Evolutionary conservation across 306 rosid genomes (phyloP).

Genomic region (Cucumis cinereus): DNA sequence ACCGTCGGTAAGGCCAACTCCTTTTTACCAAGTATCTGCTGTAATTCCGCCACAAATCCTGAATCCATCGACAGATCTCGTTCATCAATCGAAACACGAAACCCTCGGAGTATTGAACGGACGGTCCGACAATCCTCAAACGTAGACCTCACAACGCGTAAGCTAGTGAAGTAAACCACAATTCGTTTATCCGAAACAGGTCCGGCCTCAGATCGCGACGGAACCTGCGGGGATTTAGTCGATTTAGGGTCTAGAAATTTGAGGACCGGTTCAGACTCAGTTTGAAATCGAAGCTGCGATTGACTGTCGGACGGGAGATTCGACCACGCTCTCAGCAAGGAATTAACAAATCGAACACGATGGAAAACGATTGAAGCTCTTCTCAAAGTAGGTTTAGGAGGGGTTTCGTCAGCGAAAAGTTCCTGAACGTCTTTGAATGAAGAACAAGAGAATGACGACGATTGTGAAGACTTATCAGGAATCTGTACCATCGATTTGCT

Average conservation of each 20-base stretch:
- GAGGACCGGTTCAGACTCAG: neutral
- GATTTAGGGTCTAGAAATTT: slow-evolving; percentile 13
- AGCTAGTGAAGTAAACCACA: slow-evolving; percentile 78
- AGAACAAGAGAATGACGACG: slow-evolving; percentile 61
- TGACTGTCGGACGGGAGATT: slow-evolving; percentile 11
- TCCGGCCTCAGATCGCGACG: slow-evolving; percentile 10
- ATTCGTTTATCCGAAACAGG: slow-evolving; percentile 59
- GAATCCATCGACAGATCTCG: slow-evolving; percentile 90
- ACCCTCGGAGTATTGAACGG: slow-evolving; percentile 58
- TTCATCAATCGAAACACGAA: slow-evolving; percentile 62
- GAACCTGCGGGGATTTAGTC: neutral
- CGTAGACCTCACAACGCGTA: slow-evolving; percentile 71
- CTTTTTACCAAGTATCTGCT: slow-evolving; percentile 33
- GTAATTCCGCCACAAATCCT: slow-evolving; percentile 49
- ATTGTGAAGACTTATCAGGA: slow-evolving; percentile 29
- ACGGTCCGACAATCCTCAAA: slow-evolving; percentile 73
- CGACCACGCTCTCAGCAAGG: slow-evolving; percentile 32
- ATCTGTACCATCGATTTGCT: slow-evolving; percentile 52
- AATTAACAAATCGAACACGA: slow-evolving; percentile 69
- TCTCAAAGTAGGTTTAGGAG: slow-evolving; percentile 16
- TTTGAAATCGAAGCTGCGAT: slow-evolving; percentile 1
- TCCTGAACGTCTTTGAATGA: slow-evolving; percentile 74
- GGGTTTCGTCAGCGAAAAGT: slow-evolving; percentile 51
- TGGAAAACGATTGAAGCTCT: slow-evolving; percentile 48
- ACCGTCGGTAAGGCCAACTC: slow-evolving; percentile 51